Conservation (phyloP, 2,329 filamentous ascomycete genomes). For the Hypoxylon sp. region DNA sequence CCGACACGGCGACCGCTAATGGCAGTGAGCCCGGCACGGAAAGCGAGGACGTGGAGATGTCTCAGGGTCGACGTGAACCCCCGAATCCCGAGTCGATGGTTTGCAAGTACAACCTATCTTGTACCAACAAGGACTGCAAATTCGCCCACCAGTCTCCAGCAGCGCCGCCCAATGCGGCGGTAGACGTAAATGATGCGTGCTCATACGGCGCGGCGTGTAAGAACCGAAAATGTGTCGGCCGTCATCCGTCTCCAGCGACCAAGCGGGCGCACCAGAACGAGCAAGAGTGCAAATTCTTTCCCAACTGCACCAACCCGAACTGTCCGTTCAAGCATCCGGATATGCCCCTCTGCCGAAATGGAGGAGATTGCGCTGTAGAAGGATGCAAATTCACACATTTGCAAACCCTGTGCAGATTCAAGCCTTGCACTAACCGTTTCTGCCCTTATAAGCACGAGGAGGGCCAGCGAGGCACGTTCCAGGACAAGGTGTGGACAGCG, state of each 20-base stretch:
- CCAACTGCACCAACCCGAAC: constrained; percentile 86
- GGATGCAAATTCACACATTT: constrained; percentile 92
- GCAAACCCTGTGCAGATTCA: constrained; percentile 86
- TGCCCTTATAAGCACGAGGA: constrained; percentile 92
- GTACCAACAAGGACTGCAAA: constrained; percentile 87
- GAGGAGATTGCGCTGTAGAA: constrained; percentile 81
- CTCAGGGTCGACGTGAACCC: constrained; percentile 60
- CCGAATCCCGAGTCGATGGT: constrained; percentile 71
- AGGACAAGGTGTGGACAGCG: constrained; percentile 91
- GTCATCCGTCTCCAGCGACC: constrained; percentile 90
- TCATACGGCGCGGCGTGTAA: constrained; percentile 91
- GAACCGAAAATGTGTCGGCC: constrained; percentile 90
- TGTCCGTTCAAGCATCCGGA: constrained; percentile 91
- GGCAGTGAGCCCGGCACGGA: constrained; percentile 50
- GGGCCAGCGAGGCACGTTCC: constrained; percentile 84
- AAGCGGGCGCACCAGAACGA: constrained; percentile 81
- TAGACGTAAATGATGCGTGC: constrained; percentile 85
- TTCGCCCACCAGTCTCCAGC: constrained; percentile 96
- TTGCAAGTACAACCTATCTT: constrained; percentile 90
- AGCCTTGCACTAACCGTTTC: constrained; percentile 86
- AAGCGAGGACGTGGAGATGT: constrained; percentile 71
- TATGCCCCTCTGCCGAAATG: constrained; percentile 89
- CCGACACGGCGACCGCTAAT: constrained; percentile 49
- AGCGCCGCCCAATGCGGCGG: constrained; percentile 76
- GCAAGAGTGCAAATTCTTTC: constrained; percentile 89